phyloP scores from a whole-genome alignment of 176 grass and related monocot species.

The Puya raimondii region DNA sequence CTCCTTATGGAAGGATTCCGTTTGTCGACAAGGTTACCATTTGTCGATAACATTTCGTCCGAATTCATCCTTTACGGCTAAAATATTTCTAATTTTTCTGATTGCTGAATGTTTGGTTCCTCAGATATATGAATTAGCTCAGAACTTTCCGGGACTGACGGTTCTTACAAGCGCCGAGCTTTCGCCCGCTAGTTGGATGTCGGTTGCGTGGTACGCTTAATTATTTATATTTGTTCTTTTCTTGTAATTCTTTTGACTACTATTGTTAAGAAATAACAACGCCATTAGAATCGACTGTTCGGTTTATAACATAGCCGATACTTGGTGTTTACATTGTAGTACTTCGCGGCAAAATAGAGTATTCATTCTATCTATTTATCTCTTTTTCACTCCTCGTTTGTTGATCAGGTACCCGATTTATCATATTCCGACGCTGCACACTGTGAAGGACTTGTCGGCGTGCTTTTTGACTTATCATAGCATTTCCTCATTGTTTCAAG shows the following conservation, averaged over 20 bases:
- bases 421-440: slow-evolving; percentile 66
- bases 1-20: slow-evolving; percentile 69
- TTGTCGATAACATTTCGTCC: background rate
- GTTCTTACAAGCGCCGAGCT: slow-evolving; percentile 61
- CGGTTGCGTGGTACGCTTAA: slow-evolving; percentile 76
- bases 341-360: no score
- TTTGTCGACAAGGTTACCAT: slow-evolving; percentile 71
- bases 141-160: slow-evolving; percentile 54
- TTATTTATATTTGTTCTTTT: background rate
- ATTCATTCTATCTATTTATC: background rate
- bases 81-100: background rate
- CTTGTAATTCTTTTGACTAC: background rate
- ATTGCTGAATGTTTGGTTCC: background rate
- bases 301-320: no score
- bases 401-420: slow-evolving; percentile 91
- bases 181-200: slow-evolving; percentile 86
- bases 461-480: slow-evolving; percentile 93
- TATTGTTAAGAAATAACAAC: no score
- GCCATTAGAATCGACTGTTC: no score
- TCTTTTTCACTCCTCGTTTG: slow-evolving; percentile 22
- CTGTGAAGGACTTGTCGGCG: slow-evolving; percentile 49
- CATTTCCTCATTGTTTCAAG: slow-evolving; percentile 66
- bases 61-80: no score
- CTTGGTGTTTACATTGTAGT: no score
- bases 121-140: slow-evolving; percentile 68